Conservation (phyloP, 2,329 filamentous ascomycete genomes). For the Fusarium acutatum region DNA sequence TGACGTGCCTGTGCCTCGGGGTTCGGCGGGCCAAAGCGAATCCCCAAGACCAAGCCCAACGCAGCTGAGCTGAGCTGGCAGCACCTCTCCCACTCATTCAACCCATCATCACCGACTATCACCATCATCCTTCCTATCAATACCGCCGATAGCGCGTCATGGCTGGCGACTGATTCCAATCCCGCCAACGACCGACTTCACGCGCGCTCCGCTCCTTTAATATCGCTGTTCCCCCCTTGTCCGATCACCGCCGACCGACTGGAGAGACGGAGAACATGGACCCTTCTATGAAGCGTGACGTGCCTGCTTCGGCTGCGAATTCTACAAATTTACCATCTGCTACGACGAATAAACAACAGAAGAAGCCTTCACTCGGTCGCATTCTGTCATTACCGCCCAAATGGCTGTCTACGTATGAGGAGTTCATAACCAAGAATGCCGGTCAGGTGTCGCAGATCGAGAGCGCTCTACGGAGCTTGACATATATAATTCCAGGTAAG, state of each 20-base stretch:
- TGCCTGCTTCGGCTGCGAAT: conserved; percentile 32
- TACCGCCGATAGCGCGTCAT: conserved; percentile 28
- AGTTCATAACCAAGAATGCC: conserved; percentile 95
- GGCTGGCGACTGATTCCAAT: conserved; percentile 21
- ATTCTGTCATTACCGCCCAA: conserved; percentile 67
- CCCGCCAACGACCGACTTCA: conserved; percentile 9
- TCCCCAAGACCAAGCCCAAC: background rate
- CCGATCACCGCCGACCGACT: background rate
- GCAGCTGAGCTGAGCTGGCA: conserved; percentile 6
- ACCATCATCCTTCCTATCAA: conserved; percentile 3
- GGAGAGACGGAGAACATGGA: conserved; percentile 23
- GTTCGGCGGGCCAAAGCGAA: conserved; percentile 8
- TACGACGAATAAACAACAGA: conserved; percentile 13
- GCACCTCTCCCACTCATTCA: background rate
- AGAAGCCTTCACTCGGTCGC: conserved; percentile 41
- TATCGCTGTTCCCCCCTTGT: background rate
- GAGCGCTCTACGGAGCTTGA: conserved; percentile 88
- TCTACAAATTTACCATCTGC: conserved; percentile 16
- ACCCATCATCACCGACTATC: conserved; percentile 7
- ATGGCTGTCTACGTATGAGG: conserved; percentile 78
- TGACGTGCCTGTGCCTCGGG: conserved; percentile 39
- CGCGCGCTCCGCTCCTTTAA: conserved; percentile 24
- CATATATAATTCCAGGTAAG: conserved; percentile 90
- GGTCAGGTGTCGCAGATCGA: conserved; percentile 95
- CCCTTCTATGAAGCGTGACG: conserved; percentile 31